These are phyloP conservation scores for Solidago caesia DNA, from an alignment of 129 eudicot genomes.

Conservation along the genomic window DNA sequence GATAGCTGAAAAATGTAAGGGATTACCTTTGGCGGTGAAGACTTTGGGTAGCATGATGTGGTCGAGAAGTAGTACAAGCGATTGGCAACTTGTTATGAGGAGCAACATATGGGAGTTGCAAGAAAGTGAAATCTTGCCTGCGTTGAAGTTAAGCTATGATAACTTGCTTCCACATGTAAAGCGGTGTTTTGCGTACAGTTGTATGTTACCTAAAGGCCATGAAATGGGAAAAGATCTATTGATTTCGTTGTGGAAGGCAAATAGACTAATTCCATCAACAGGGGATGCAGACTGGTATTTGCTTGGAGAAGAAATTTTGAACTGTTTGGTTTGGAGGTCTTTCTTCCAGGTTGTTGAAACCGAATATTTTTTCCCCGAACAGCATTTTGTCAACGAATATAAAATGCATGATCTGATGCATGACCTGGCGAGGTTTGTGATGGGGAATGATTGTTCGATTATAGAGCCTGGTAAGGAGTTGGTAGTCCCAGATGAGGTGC, in stretches of 20 bases:
- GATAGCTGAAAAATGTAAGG: not conserved
- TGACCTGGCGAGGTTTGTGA: not conserved
- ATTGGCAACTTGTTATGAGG: not conserved
- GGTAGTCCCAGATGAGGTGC: constrained; percentile 10
- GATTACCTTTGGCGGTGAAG: not conserved
- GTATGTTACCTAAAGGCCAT: too few species aligned
- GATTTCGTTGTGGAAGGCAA: too few species aligned
- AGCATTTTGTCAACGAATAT: not conserved
- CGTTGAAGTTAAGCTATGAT: not conserved
- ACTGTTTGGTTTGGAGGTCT: too few species aligned
- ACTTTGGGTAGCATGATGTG: not conserved
- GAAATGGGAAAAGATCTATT: too few species aligned
- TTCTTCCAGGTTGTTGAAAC: not conserved
- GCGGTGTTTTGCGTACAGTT: too few species aligned
- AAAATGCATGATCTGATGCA: constrained; percentile 5
- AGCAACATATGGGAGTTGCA: not conserved
- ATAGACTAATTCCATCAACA: too few species aligned
- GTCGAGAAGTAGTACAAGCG: not conserved
- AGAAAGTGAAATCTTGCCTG: not conserved
- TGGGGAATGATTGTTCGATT: not conserved
- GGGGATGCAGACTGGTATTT: too few species aligned
- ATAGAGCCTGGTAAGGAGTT: constrained; percentile 1
- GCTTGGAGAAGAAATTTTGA: too few species aligned
- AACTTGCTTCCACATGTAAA: not conserved
- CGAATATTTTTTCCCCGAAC: not conserved